Evolutionary conservation across 106 monocot species (phyloP).

Genomic region (Acanthochlamys bracteata): DNA sequence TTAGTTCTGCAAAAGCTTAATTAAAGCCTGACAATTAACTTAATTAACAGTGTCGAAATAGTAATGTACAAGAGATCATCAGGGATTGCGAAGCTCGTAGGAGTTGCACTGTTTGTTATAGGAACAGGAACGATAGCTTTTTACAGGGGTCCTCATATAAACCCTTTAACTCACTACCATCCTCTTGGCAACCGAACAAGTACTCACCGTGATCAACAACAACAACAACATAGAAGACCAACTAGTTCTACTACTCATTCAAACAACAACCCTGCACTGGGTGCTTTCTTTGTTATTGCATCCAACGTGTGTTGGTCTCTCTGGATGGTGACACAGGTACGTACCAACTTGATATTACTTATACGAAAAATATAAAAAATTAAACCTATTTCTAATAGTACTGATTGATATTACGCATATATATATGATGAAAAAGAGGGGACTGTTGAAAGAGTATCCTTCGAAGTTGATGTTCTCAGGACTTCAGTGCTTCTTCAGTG

Average conservation of each 20-base stretch:
- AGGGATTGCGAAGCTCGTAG: not conserved
- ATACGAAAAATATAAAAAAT: no score
- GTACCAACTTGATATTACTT: no score
- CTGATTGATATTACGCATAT: no score
- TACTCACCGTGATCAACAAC: not conserved
- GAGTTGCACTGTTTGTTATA: slow-evolving; percentile 6
- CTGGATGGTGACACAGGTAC: slow-evolving; percentile 21
- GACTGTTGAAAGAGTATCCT: not conserved
- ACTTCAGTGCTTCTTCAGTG: slow-evolving; percentile 16
- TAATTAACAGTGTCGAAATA: not conserved
- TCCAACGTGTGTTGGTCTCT: slow-evolving; percentile 5
- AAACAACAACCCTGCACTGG: not conserved
- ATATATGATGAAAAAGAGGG: not conserved
- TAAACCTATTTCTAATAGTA: no score
- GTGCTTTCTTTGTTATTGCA: slow-evolving; percentile 10
- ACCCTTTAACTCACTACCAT: slow-evolving; percentile 15
- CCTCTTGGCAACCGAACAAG: not conserved
- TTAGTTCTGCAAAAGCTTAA: no score
- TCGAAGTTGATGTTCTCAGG: not conserved
- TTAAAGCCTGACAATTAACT: no score
- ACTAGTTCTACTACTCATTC: not conserved
- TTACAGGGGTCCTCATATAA: slow-evolving; percentile 13
- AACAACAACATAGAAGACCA: not conserved
- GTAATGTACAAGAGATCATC: not conserved
- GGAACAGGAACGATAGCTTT: slow-evolving; percentile 9